Evolutionary conservation across 169 alveolate genomes (phyloP), one percentile per base, ranked within the genome.

Genomic region (Nephromyces sp.): DNA sequence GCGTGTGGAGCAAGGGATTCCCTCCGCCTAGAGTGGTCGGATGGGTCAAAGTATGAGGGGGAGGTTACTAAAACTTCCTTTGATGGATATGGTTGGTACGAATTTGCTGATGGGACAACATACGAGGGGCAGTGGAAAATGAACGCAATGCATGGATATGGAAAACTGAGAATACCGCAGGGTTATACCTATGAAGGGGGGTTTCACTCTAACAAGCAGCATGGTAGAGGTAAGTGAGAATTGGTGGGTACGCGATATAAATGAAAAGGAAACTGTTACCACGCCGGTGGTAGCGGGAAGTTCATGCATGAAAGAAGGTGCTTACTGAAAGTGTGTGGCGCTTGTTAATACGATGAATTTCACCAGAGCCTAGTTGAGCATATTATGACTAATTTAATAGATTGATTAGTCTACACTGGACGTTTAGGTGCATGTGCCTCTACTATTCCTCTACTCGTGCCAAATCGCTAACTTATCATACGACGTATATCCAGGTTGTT

Each of bases 61-160:
- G 71, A 72, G 52, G 30, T 72, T 30, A 8, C 63, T 8, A 72
- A 35, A 27, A 72, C 68, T n/a, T 27, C 63, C 30, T 66, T 72
- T 27, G 79, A 72, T 29, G 79, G 79, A 1, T 24, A 64, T 34
- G 79, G 79, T 25, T 66, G 63, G 32, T 72, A 65, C 73, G 30
- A 69, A 30, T 72, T 57, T 30, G 52, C 79, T 29, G 79, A 72
- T 35, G 43, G 43, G 61, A 64, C 79, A 21, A 66, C 66, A 21
- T 72, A 72, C 66, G 53, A 68, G 57, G 79, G 79, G 2, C 70
- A 72, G 43, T 72, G 79, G 79, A 52, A 57, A 31, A 67, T 53
- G 6, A 69, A 72, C 28, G 68, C 61, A 15, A 67, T 72, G 27
- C 72, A 72, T 32, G 79, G 79, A 57, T n/a, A 43, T 31, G 79